Evolutionary conservation across 768 basidiomycete species (phyloP), one percentile per base, ranked within the genome.

Genomic region (Ramaria sp.): DNA sequence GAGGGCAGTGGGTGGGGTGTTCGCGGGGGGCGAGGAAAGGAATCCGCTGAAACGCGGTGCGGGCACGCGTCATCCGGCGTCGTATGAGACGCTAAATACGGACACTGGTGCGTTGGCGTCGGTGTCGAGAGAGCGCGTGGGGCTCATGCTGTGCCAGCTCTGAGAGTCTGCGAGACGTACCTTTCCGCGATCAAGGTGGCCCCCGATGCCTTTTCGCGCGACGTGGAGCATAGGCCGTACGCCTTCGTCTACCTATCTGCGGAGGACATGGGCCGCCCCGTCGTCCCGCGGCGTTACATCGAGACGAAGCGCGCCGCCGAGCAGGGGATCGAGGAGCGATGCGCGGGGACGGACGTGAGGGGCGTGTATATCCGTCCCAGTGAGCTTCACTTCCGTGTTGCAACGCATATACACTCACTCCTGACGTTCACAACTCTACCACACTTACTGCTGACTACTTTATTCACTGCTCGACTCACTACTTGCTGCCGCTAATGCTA

Each of bases 261-360:
- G 6, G 95, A 95, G 65, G 91, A 94, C 67, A 81, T 95, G 48
- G 92, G 83, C 71, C 82, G 90, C 13, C 96, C 95, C 27, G 64
- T 95, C 64, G 80, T 98, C 51, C 83, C 93, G 30, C 76, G 80
- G 0, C 73, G 88, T 37, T 99, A 99, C 72, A 91, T 98, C 64
- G 78, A 86, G 66, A 87, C 90, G n/a, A 99, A 99, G 72, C 82
- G 94, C 19, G 82, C 92, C 64, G 92, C 96, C 7, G 96, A 99
- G 67, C 65, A 70, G 37, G 74, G 72, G 33, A 89, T 98, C 59
- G 75, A 73, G 46, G 66, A 72, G 31, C 75, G 85, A 65, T 63
- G 73, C 83, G 63, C 60, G 61, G 19, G 67, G 67, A 47, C 69
- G 70, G 22, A 65, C 77, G 19, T 82, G 65, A 77, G 88, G 57